Conservation (phyloP, 2,329 filamentous ascomycete species). For the Daldinia sp. region DNA sequence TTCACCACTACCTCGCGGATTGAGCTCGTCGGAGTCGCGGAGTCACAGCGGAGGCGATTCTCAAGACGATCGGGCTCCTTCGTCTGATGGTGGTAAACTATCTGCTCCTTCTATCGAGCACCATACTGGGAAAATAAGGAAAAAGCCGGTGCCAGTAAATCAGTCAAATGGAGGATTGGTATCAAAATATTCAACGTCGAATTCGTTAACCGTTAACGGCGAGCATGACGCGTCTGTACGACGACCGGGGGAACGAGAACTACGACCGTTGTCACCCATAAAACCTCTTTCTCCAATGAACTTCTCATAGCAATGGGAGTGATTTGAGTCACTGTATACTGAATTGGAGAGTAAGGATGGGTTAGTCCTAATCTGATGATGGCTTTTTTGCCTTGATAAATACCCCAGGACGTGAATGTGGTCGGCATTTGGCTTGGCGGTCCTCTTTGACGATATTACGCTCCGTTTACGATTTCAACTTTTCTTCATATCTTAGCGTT, state of each 20-base stretch:
- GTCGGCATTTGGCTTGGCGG: conserved; percentile 32
- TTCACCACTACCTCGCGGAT: conserved; percentile 62
- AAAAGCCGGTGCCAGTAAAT: conserved; percentile 54
- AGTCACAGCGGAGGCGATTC: conserved; percentile 41
- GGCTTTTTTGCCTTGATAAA: conserved; percentile 36
- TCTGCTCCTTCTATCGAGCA: conserved; percentile 47
- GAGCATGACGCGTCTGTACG: conserved; percentile 50
- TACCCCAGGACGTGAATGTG: conserved; percentile 30
- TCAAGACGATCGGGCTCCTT: conserved; percentile 65
- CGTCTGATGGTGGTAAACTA: conserved; percentile 70
- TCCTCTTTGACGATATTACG: conserved; percentile 35
- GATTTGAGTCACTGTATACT: conserved; percentile 34
- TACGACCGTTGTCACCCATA: conserved; percentile 70
- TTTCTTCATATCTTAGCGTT: conserved; percentile 25
- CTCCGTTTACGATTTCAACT: conserved; percentile 33
- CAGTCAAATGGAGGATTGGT: conserved; percentile 55
- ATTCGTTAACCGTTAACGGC: conserved; percentile 56
- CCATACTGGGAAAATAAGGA: conserved; percentile 52
- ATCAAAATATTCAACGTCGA: conserved; percentile 55
- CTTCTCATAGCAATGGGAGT: conserved; percentile 51
- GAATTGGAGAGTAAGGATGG: conserved; percentile 18
- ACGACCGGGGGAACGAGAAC: conserved; percentile 54
- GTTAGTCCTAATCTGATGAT: conserved; percentile 25
- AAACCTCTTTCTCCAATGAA: conserved; percentile 71
- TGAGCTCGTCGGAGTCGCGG: conserved; percentile 41